Conservation (phyloP, 2,329 filamentous ascomycete genomes). For the Tolypocladium tundrense region DNA sequence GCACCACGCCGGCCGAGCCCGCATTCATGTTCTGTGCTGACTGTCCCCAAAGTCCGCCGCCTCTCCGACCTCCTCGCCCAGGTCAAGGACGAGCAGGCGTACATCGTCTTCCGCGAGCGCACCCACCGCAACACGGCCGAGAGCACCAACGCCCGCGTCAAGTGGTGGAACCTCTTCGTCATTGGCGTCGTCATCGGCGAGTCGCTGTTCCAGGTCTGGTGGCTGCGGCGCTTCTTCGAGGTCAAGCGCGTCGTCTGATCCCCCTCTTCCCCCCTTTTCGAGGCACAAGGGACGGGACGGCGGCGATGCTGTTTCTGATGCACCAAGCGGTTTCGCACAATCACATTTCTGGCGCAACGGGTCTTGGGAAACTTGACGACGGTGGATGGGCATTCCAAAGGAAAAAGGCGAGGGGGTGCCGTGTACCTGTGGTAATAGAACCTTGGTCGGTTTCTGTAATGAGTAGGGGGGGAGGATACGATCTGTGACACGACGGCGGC, state of each 20-base stretch:
- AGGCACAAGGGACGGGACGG: background rate
- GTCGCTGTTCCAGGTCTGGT: conserved; percentile 98
- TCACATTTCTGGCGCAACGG: conserved; percentile 3
- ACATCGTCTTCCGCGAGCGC: conserved; percentile 90
- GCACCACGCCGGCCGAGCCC: conserved; percentile 6
- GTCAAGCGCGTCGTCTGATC: conserved; percentile 56
- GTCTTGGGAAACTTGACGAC: conserved; percentile 2
- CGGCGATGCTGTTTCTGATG: background rate
- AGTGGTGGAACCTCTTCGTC: conserved; percentile 99
- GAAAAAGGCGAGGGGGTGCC: background rate
- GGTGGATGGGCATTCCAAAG: background rate
- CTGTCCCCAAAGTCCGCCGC: conserved; percentile 51
- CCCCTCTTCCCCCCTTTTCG: background rate
- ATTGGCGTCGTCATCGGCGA: conserved; percentile 80
- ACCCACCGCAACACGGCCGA: conserved; percentile 98
- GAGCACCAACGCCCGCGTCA: conserved; percentile 93
- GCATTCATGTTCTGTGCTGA: background rate
- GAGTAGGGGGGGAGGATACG: background rate
- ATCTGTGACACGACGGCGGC: background rate
- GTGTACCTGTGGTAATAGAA: conserved; percentile 4
- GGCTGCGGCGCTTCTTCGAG: conserved; percentile 97
- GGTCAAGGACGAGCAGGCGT: conserved; percentile 96
- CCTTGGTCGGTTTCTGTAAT: background rate
- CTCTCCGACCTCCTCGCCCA: conserved; percentile 79
- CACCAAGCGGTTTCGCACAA: background rate